phyloP scores from a whole-genome alignment of 495 filamentous ascomycete genomes.

The Xylaria bambusicola region DNA sequence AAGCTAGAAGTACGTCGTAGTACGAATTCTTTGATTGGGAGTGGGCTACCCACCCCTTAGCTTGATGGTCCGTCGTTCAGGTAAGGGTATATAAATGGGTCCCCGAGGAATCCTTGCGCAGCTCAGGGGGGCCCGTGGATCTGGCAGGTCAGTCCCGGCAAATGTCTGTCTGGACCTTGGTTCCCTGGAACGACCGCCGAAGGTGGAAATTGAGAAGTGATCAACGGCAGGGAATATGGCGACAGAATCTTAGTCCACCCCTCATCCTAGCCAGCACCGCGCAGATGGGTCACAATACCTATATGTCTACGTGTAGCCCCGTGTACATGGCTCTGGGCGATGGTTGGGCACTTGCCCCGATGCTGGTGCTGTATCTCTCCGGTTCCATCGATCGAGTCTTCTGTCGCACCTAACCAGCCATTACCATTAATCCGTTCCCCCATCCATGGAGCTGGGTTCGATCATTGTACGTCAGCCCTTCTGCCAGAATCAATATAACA shows the following conservation, averaged over 20 bases:
- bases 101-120: conserved; percentile 14
- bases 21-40: conserved; percentile 7
- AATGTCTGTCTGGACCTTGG: background rate
- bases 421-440: background rate
- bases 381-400: background rate
- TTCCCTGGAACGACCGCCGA: conserved; percentile 8
- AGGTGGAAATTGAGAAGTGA: conserved; percentile 19
- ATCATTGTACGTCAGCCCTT: conserved; percentile 13
- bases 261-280: conserved; percentile 2
- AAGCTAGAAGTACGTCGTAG: no score
- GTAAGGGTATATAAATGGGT: conserved; percentile 4
- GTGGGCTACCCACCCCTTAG: background rate
- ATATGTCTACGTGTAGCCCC: no score
- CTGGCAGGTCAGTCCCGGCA: conserved; percentile 6
- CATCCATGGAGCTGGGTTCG: conserved; percentile 17
- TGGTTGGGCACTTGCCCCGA: no score
- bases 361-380: background rate
- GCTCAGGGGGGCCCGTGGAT: conserved; percentile 12
- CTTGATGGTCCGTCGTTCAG: background rate
- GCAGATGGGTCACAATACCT: conserved; percentile 7
- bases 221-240: conserved; percentile 16
- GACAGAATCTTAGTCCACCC: background rate
- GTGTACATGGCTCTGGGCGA: no score
- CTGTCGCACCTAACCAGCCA: background rate
- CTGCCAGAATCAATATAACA: background rate